These are phyloP conservation scores for Aspergillus conjunctus DNA, from an alignment of 495 filamentous ascomycete genomes.

Conservation along the genomic window DNA sequence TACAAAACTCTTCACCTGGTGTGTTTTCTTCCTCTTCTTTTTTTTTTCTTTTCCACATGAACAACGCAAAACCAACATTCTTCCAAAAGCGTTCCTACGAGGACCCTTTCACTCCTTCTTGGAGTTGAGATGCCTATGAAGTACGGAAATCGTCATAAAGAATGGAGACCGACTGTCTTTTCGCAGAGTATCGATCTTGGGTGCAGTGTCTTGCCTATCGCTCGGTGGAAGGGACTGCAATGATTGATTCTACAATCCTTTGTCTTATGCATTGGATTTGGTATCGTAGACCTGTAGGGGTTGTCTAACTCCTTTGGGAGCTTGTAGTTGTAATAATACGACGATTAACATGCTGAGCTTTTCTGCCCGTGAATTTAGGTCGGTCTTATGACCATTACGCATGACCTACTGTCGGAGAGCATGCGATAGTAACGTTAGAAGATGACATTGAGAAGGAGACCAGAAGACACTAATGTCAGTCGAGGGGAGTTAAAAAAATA, in stretches of 20 bases:
- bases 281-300: no score
- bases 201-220: constrained; percentile 59
- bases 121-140: constrained; percentile 52
- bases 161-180: constrained; percentile 59
- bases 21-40: constrained; percentile 25
- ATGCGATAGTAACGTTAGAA: no score
- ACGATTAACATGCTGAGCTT: no score
- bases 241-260: constrained; percentile 64
- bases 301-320: no score
- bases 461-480: no score
- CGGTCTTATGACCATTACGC: no score
- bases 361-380: no score
- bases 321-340: no score
- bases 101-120: constrained; percentile 32
- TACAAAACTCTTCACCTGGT: constrained; percentile 22
- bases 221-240: constrained; percentile 64
- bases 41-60: constrained; percentile 56
- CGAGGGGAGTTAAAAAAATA: no score
- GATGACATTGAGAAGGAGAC: no score
- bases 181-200: constrained; percentile 62
- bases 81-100: constrained; percentile 65
- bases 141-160: constrained; percentile 64
- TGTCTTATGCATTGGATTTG: not conserved
- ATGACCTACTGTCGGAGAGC: no score
- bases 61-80: constrained; percentile 72